Base-by-base conservation (phyloP, 2,329 filamentous ascomycete species). In the Exserohilum turcica region DNA sequence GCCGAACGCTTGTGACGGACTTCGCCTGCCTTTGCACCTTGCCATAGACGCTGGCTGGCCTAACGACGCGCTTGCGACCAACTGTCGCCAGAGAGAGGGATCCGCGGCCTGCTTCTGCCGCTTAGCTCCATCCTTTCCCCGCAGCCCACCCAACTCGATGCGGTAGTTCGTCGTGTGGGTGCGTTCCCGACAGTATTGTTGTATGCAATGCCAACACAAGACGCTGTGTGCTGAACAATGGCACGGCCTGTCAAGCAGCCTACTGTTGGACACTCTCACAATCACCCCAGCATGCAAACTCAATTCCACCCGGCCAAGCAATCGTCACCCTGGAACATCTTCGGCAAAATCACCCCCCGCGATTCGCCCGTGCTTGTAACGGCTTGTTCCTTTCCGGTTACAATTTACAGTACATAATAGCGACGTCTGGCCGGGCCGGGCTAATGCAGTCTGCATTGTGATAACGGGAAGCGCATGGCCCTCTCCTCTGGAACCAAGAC, bases 11-110 rank as follows among this genome's bases (percentile, higher is more conserved):
- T 37, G 52, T 32, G 9, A 48, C 62, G 64, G 64, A 59, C 52
- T 39, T 66, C 64, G 64, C 63, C 64, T 66, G 52, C 44, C 29
- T 59, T 44, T 56, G 60, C 61, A 48, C n/a, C 31, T 40, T 40
- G 32, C 18, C 40, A 39, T 10, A 38, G 31, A 29, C 36, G 48
- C 32, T 55, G 36, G 39, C 44, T 27, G 32, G 37, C 36, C 46
- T 38, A 32, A 3, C 38, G 21, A 28, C 15, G 24, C 47, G 29
- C 27, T 24, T 13, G 12, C 33, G 43, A 46, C 31, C 36, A 36
- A 50, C 18, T 43, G 44, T 16, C 36, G 15, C 33, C 27, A 36
- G 24, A 52, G 24, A 52, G 28, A 39, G 24, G 44, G 29, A 54
- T 36, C 21, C 46, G 31, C 47, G 40, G 37, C 31, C 31, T 54